Conservation (phyloP, 176 grass and related monocot genomes). For the Oryza australiensis region DNA sequence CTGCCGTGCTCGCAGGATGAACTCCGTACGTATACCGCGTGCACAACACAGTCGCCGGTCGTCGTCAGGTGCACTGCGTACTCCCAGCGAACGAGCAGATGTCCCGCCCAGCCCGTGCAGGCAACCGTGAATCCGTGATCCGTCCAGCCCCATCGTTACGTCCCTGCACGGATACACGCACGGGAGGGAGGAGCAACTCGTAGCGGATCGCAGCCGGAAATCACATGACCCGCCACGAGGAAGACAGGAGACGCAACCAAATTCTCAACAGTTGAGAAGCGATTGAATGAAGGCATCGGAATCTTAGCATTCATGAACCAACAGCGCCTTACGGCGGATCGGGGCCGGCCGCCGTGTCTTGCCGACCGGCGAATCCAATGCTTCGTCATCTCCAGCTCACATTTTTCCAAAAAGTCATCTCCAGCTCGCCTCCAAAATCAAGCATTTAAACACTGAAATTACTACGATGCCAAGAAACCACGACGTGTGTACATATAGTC, state of each 20-base stretch:
- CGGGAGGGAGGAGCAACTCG: not conserved
- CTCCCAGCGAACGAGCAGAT: too few species aligned
- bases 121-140: too few species aligned
- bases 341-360: not conserved
- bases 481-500: not conserved
- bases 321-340: not conserved
- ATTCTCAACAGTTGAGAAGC: not conserved
- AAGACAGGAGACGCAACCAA: not conserved
- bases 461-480: not conserved
- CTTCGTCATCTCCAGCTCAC: not conserved
- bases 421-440: not conserved
- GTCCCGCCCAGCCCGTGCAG: too few species aligned
- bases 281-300: constrained; percentile 4
- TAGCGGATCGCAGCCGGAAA: not conserved
- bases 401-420: not conserved
- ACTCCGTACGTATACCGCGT: too few species aligned
- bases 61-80: too few species aligned
- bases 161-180: not conserved
- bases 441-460: not conserved
- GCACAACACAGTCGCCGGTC: too few species aligned
- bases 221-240: not conserved
- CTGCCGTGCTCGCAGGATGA: too few species aligned
- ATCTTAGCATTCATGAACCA: constrained; percentile 35
- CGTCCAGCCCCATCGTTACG: too few species aligned
- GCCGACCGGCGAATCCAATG: constrained; percentile 30